A percentile compares a stretch with the other conserved stretches of the same genome.
Evolutionary conservation across 768 basidiomycete genomes (phyloP).

Genomic region (Strobilomyces confusus): DNA sequence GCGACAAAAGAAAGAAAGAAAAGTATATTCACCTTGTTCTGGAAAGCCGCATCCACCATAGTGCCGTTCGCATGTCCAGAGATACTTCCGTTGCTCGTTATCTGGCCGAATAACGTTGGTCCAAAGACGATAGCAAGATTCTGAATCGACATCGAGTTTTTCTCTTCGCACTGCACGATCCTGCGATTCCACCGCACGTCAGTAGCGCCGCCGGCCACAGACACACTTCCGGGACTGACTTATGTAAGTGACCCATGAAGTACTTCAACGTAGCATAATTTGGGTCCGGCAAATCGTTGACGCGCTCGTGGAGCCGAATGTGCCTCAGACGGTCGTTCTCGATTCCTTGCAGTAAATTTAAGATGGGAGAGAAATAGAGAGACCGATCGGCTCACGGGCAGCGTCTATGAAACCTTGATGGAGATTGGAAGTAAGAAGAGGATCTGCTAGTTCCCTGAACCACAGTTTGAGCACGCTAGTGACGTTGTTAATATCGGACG

Average conservation of each 20-base stretch:
- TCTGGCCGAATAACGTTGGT: slow-evolving; percentile 89
- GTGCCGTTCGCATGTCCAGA: slow-evolving; percentile 47
- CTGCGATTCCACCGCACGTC: slow-evolving; percentile 37
- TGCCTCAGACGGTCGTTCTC: slow-evolving; percentile 95
- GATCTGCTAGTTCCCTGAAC: slow-evolving; percentile 94
- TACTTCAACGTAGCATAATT: slow-evolving; percentile 97
- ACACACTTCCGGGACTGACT: slow-evolving; percentile 42
- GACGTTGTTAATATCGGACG: slow-evolving; percentile 92
- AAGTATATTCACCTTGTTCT: slow-evolving; percentile 55
- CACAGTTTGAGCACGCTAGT: slow-evolving; percentile 94
- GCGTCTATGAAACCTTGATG: slow-evolving; percentile 96
- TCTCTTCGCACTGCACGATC: slow-evolving; percentile 66
- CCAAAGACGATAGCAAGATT: slow-evolving; percentile 97
- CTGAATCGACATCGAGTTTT: slow-evolving; percentile 89
- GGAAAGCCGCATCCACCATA: slow-evolving; percentile 67
- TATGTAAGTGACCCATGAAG: slow-evolving; percentile 90
- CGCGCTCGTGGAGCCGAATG: slow-evolving; percentile 93
- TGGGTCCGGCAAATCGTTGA: slow-evolving; percentile 97
- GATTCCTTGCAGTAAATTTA: slow-evolving; percentile 52
- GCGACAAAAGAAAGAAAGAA: neutral
- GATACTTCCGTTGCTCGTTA: slow-evolving; percentile 40
- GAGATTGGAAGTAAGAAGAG: slow-evolving; percentile 75
- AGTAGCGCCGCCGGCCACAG: slow-evolving; percentile 1
- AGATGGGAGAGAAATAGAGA: neutral
- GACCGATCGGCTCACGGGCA: slow-evolving; percentile 60